Evolutionary conservation across 208 protist genomes (phyloP), one percentile per base, ranked within the genome.

Genomic region (Lotmaria passim): DNA sequence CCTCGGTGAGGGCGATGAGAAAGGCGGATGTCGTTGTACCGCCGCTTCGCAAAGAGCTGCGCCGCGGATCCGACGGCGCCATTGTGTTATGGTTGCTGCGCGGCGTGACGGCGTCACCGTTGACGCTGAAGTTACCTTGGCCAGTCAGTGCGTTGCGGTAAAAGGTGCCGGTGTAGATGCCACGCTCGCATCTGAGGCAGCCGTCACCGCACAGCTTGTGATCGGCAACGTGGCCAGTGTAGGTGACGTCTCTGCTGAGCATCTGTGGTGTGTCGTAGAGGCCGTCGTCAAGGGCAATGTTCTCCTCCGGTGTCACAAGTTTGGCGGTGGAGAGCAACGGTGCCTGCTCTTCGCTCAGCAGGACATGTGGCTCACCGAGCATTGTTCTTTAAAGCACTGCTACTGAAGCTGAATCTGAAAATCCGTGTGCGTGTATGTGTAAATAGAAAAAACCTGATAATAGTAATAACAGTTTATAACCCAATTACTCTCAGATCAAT

Each of bases 161-260:
- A 7, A 86, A 73, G n/a, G 48, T 39, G 15, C 79, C 79, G 4
- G 68, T 78, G 77, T 78, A 79, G 50, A n/a, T 33, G 26, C 61
- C 69, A 2, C 38, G 19, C 24, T 44, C n/a, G 43, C 60, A 43
- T 24, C 7, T 15, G 17, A 63, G 53, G 15, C 59, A 43, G 28
- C 53, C 69, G 28, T 52, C 28, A 17, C 61, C 69, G 21, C 31
- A 30, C 51, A 67, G 38, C 1, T 30, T 34, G 59, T 74, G 60
- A 5, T 26, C 51, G 38, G 21, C 28, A 21, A 66, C 50, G 11
- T 48, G 21, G 7, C 69, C 69, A 1, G 26, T 62, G 60, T 71
- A 75, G 4, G 64, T 61, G 14, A 77, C 26, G 33, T 67, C 73
- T 6, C 30, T 63, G n/a, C 68, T 14, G 15, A 84, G 52, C 21